Conservation (phyloP, 352 stramenopile species). For the Saprolegnia parasitica region DNA sequence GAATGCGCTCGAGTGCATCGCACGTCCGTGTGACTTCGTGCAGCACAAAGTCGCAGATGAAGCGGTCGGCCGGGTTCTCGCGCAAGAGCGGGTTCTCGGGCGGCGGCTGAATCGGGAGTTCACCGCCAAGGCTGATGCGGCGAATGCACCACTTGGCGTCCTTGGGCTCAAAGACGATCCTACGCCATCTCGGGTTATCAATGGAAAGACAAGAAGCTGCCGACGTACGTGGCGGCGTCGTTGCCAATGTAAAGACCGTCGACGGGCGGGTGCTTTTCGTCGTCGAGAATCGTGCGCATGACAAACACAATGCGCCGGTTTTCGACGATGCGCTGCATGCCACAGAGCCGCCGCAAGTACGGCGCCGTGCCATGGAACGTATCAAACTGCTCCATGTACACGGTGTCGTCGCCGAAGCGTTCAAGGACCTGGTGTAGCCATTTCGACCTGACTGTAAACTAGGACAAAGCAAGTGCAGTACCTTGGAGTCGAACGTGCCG, state of each 20-base stretch:
- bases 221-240: slow-evolving; percentile 9
- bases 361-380: background rate
- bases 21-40: slow-evolving; percentile 10
- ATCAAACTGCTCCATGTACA: slow-evolving; percentile 21
- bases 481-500: slow-evolving; percentile 7
- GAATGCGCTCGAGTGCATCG: background rate
- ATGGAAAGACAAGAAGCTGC: too few relatives aligned
- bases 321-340: slow-evolving; percentile 3
- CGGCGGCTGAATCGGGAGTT: background rate
- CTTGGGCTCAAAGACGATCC: slow-evolving; percentile 14
- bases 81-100: background rate
- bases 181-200: background rate
- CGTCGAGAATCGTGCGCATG: slow-evolving; percentile 1
- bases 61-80: background rate
- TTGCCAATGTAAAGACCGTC: slow-evolving; percentile 3
- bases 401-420: background rate
- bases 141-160: background rate
- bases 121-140: slow-evolving; percentile 2
- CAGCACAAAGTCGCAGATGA: slow-evolving; percentile 15
- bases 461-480: too few relatives aligned
- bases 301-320: background rate
- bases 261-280: background rate
- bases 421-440: background rate
- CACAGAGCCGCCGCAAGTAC: slow-evolving; percentile 7
- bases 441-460: too few relatives aligned